phyloP scores from a whole-genome alignment of 2,329 filamentous ascomycete genomes.

The Ceratocystis albifundus region DNA sequence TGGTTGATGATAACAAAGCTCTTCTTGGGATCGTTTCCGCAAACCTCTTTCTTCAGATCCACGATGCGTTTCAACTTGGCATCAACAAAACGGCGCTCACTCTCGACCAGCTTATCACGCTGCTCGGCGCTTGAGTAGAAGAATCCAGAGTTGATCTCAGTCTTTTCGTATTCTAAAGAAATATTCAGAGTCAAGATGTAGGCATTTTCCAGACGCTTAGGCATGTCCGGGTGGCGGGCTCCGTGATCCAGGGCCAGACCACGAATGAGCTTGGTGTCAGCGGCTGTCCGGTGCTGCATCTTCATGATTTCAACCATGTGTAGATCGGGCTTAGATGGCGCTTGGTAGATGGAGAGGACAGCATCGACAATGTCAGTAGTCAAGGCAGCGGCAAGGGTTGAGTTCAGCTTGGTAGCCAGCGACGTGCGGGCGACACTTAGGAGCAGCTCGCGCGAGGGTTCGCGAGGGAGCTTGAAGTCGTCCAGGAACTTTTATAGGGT shows the following conservation, averaged over 20 bases:
- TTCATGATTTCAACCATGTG: slow-evolving; percentile 99
- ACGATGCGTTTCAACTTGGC: slow-evolving; percentile 96
- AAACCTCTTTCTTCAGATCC: slow-evolving; percentile 94
- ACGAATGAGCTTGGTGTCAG: slow-evolving; percentile 90
- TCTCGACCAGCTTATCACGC: slow-evolving; percentile 94
- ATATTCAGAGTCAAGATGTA: slow-evolving; percentile 93
- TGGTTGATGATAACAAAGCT: slow-evolving; percentile 98
- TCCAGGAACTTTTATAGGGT: slow-evolving; percentile 64
- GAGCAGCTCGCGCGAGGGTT: slow-evolving; percentile 87
- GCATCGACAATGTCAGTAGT: slow-evolving; percentile 94
- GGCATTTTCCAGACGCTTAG: slow-evolving; percentile 89
- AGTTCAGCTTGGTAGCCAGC: slow-evolving; percentile 88
- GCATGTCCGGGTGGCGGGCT: slow-evolving; percentile 95
- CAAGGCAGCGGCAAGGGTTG: slow-evolving; percentile 74
- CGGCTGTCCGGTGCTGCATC: slow-evolving; percentile 95
- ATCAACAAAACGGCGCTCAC: slow-evolving; percentile 89
- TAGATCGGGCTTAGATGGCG: slow-evolving; percentile 83
- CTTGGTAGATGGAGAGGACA: slow-evolving; percentile 84
- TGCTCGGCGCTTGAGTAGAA: slow-evolving; percentile 97
- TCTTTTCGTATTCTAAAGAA: slow-evolving; percentile 96
- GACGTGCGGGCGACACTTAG: slow-evolving; percentile 89
- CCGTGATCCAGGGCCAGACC: slow-evolving; percentile 91
- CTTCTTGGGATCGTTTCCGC: slow-evolving; percentile 85
- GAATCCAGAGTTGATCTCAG: slow-evolving; percentile 97
- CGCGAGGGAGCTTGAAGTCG: slow-evolving; percentile 74